Evolutionary conservation across 495 filamentous ascomycete species (phyloP).

Genomic region (Hypomontagnella submonticulosa): DNA sequence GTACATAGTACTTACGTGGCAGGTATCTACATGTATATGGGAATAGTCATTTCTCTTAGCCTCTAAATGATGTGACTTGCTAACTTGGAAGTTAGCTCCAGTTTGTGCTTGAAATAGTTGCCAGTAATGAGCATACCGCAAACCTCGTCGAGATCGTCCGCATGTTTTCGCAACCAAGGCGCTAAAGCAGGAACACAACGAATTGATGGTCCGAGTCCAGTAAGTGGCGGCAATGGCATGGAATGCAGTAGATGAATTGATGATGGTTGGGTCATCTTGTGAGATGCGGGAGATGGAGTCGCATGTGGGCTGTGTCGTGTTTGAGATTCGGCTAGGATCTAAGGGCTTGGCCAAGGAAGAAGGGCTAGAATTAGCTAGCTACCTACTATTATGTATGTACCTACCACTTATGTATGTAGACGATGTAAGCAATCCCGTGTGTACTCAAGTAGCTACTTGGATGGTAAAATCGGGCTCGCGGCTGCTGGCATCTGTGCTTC

Average conservation of each 20-base stretch:
- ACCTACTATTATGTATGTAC: too few species aligned
- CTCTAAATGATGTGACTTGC: too few species aligned
- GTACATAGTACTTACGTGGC: neutral
- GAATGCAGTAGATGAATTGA: slow-evolving; percentile 36
- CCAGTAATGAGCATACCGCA: slow-evolving; percentile 6
- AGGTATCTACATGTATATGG: too few species aligned
- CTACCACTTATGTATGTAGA: too few species aligned
- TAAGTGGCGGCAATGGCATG: slow-evolving; percentile 40
- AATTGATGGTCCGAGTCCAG: slow-evolving; percentile 17
- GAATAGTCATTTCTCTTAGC: too few species aligned
- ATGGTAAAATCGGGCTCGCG: slow-evolving; percentile 3
- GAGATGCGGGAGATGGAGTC: slow-evolving; percentile 44
- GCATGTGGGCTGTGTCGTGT: slow-evolving; percentile 37
- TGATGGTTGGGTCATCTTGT: slow-evolving; percentile 34
- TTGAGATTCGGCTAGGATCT: slow-evolving; percentile 43
- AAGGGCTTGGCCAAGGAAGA: slow-evolving; percentile 36
- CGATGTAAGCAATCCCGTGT: slow-evolving; percentile 9
- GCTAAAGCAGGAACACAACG: slow-evolving; percentile 44
- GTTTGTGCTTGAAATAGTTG: neutral
- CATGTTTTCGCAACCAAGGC: slow-evolving; percentile 30
- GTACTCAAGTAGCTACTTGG: too few species aligned
- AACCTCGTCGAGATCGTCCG: slow-evolving; percentile 6
- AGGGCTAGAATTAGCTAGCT: neutral
- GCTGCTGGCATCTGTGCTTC: slow-evolving; percentile 10
- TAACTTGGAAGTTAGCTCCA: too few species aligned